Evolutionary conservation across 2,329 filamentous ascomycete species (phyloP), one percentile per base, ranked within the genome.

Genomic region (Drechmeria coniospora): DNA sequence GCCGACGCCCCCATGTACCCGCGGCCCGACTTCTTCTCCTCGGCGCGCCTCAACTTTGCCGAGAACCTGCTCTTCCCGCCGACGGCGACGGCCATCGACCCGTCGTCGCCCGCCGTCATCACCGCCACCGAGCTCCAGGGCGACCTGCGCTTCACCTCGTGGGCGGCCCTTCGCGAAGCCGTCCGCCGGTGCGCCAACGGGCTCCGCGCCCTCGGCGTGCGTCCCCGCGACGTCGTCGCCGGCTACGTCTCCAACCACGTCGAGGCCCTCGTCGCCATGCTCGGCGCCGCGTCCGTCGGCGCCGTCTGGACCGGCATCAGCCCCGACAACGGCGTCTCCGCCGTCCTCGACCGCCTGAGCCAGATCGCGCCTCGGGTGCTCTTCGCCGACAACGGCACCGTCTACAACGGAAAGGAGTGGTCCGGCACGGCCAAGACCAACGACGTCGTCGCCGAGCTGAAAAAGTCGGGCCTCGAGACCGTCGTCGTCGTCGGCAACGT

Each of bases 261-360:
- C 6, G 79, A 92, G 49, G 79, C 86, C 0, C 58, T 95, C 13
- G 74, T 94, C 8, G 82, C 83, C 13, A 90, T 92, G 75, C 64
- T 98, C 18, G 80, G 81, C 1, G 69, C 83, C 1, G 75, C 83
- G 1, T 74, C 81, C 1, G 52, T 94, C 2, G 90, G 90, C 17
- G 86, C 80, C 11, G 70, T 93, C 21, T 95, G 87, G 87, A 93
- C 86, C 1, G 80, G 80, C 6, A 82, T 94, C 26, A 92, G 81
- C 42, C 84, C 87, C 3, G 87, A 95, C 50, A 93, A 79, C 11
- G 87, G 87, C 8, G 81, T 92, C 2, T 82, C 81, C 42, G 87
- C 86, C 11, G 86, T 95, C 1, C 58, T 95, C 15, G 90, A 95
- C 48, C 69, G 90, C 6, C 57, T 95, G 34, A 67, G 68, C 25